Conservation (phyloP, 768 basidiomycete species). For the Solioccasus polychromus region DNA sequence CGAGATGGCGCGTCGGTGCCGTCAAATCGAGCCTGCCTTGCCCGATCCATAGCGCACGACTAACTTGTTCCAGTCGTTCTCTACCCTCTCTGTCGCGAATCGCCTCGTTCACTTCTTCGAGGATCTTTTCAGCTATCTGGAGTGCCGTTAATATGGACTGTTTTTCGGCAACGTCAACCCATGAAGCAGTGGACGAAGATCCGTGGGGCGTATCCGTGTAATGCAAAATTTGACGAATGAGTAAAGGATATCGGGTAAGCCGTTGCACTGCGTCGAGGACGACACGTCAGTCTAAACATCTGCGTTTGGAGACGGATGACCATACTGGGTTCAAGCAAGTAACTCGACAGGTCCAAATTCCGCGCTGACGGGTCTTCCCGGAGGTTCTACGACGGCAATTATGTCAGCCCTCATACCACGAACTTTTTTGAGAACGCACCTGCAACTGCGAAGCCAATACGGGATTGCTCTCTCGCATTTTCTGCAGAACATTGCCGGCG, state of each 20-base stretch:
- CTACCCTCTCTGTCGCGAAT: slow-evolving; percentile 81
- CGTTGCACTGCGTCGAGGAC: too few relatives aligned
- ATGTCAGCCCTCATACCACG: background rate
- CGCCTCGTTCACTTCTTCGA: slow-evolving; percentile 83
- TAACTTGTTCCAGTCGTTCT: slow-evolving; percentile 72
- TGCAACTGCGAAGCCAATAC: slow-evolving; percentile 65
- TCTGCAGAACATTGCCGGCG: slow-evolving; percentile 74
- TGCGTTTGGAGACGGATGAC: background rate
- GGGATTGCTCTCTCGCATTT: slow-evolving; percentile 63
- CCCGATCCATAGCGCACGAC: slow-evolving; percentile 83
- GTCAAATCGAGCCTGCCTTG: slow-evolving; percentile 89
- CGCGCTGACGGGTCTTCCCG: slow-evolving; percentile 76
- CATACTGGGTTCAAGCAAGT: slow-evolving; percentile 87
- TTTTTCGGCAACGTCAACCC: slow-evolving; percentile 45
- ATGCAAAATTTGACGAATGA: slow-evolving; percentile 80
- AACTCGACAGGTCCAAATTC: slow-evolving; percentile 86
- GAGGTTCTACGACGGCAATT: slow-evolving; percentile 46
- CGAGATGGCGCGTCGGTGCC: slow-evolving; percentile 82
- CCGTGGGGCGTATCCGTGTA: slow-evolving; percentile 53
- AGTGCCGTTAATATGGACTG: slow-evolving; percentile 53
- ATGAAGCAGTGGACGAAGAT: slow-evolving; percentile 1
- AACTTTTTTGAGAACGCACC: slow-evolving; percentile 40
- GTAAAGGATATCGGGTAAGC: slow-evolving; percentile 49
- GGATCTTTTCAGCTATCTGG: slow-evolving; percentile 64
- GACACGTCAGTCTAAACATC: background rate